Evolutionary conservation across 1,284 basidiomycete genomes (phyloP).

Genomic region (Cutaneotrichosporon spelunceum): DNA sequence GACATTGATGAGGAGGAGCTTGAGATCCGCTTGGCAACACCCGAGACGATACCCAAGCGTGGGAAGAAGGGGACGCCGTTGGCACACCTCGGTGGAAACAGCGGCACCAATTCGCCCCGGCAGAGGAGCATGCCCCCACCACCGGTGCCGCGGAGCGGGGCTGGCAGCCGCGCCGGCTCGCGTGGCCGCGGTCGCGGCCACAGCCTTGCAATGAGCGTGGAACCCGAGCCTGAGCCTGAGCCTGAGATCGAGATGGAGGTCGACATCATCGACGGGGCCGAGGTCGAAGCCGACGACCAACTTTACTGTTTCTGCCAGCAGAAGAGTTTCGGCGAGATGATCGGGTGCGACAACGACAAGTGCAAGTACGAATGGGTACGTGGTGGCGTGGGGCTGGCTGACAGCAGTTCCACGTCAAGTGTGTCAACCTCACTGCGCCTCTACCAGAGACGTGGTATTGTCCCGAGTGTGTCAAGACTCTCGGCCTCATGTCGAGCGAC

Average conservation of each 20-base stretch:
- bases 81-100: conserved; percentile 4
- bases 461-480: conserved; percentile 54
- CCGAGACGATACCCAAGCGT: not conserved
- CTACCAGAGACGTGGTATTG: conserved; percentile 80
- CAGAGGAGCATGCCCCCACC: conserved; percentile 16
- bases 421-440: conserved; percentile 66
- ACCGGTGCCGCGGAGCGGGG: conserved; percentile 11
- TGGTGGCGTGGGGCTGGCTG: not conserved
- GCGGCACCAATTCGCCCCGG: not conserved
- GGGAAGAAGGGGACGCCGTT: conserved; percentile 5
- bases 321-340: conserved; percentile 90
- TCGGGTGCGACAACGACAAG: conserved; percentile 79
- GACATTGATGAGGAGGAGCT: conserved; percentile 35
- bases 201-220: conserved; percentile 1
- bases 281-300: conserved; percentile 51
- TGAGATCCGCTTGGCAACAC: not conserved
- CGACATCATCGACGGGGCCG: conserved; percentile 28
- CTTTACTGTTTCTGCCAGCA: conserved; percentile 86
- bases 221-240: conserved; percentile 3
- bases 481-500: conserved; percentile 36
- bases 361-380: conserved; percentile 90
- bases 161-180: not conserved
- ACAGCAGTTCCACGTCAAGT: conserved; percentile 75
- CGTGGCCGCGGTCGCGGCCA: conserved; percentile 3
- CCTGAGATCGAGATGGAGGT: conserved; percentile 19